Evolutionary conservation across 1,284 basidiomycete genomes (phyloP).

Genomic region (Puccinia hordei): DNA sequence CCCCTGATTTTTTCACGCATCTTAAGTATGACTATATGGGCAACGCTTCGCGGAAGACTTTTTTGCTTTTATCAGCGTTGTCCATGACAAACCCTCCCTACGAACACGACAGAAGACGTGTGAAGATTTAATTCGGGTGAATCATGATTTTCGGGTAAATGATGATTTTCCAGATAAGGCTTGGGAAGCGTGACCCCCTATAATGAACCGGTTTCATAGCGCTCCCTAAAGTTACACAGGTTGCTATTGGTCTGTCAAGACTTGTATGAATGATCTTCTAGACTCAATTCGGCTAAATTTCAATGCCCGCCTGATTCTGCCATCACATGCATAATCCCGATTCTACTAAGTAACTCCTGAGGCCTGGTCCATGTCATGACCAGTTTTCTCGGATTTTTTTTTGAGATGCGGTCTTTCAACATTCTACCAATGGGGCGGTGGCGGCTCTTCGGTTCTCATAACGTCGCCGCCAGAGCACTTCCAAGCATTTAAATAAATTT

Average conservation of each 20-base stretch:
- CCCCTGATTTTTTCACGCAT: neutral
- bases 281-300: neutral
- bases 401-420: neutral
- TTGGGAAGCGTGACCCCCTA: slow-evolving; percentile 3
- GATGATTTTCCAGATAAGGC: slow-evolving; percentile 17
- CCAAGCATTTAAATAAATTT: too few relatives aligned
- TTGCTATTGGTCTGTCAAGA: neutral
- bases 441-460: neutral
- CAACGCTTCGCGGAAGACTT: neutral
- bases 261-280: neutral
- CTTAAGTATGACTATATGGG: neutral
- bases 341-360: neutral
- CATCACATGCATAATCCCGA: neutral
- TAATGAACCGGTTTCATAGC: neutral
- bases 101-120: neutral
- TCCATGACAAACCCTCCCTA: neutral
- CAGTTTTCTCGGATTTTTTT: neutral
- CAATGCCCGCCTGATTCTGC: neutral
- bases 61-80: neutral
- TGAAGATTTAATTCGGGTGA: slow-evolving; percentile 10
- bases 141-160: slow-evolving; percentile 16
- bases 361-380: neutral
- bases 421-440: neutral
- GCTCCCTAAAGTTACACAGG: neutral
- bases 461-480: too few relatives aligned